Base-by-base conservation (phyloP, 2,329 filamentous ascomycete species). In the Fragosphaeria purpurea region DNA sequence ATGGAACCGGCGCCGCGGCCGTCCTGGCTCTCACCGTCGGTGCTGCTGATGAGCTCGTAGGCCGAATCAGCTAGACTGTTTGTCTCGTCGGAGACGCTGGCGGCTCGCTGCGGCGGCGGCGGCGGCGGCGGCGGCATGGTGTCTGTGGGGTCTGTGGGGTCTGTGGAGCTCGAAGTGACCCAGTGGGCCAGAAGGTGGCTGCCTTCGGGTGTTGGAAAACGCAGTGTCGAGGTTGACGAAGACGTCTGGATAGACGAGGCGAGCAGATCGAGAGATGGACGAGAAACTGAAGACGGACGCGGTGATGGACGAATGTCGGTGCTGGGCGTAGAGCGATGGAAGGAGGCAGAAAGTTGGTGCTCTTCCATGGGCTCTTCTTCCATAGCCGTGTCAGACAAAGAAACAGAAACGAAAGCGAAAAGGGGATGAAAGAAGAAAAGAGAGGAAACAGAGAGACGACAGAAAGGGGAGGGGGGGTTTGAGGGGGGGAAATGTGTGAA, bases 171-270 rank as follows among this genome's bases (percentile, higher is more conserved):
- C 48, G 70, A 73, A 6, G 75, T 78, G 46, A 82, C 68, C 77
- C 77, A 81, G 69, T 76, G 74, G 58, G 77, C 77, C 41, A 82
- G 73, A 46, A 71, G 68, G 50, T 70, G 69, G 56, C 73, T 80
- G 48, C 75, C 78, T 59, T 74, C 70, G 0, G 78, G 77, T 42
- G 67, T 70, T 50, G 78, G 78, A 50, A 81, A 81, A 51, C 76
- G 73, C 44, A 82, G 69, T 33, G 69, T 70, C 5, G 75, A 74
- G 48, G 74, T 69, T 42, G 75, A 73, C 39, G 58, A 61, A 34
- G 70, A 68, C 35, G 67, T 57, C 41, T 53, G 52, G 13, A 22
- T 22, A 22, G 53, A 47, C 22, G 51, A 35, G 22, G 41, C 13
- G n/a, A 42, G 33, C 62, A 62, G 46, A 47, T 48, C 38, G 7